Evolutionary conservation across 495 filamentous ascomycete species (phyloP), one percentile per base, ranked within the genome.

Genomic region (Hyaloscypha finlandica): DNA sequence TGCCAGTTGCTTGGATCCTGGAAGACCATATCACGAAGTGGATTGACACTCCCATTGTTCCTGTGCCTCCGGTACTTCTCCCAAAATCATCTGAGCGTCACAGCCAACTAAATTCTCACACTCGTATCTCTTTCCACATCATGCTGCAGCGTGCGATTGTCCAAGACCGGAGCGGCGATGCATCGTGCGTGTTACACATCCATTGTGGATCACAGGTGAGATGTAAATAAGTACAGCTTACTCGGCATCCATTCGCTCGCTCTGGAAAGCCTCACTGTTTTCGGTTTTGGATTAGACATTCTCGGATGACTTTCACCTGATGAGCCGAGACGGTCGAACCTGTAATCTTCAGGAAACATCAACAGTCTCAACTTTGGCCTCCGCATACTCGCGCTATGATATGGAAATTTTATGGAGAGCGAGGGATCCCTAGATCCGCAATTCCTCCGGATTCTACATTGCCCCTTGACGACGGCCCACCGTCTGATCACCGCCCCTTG

Each of bases 71-170:
- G 16, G 3, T 59, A 61, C 51, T 30, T 68, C n/a, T n/a, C n/a
- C n/a, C 61, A 64, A 55, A 68, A 42, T 55, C 66, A 59, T 64
- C 39, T 37, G 55, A 59, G 60, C 61, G 39, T 64, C 11, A 6
- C 1, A 61, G 30, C 66, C 59, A 68, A 68, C 53, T 29, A 59
- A 56, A 56, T 3, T 0, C 53, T 31, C 53, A 14, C 29, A 56
- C n/a, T 19, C 53, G 53, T 25, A 56, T 14, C 20, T 19, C 8
- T 8, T n/a, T 2, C 2, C 25, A 25, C 53, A 56, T 53, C 19
- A n/a, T 8, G 22, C 19, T n/a, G 51, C 29, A 29, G 22, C 19
- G 8, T 1, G 6, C 20, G 53, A 12, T 2, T 56, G 53, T 12
- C 29, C 29, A 56, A 29, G 53, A 31, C 20, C 19, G 3, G 53